phyloP scores from a whole-genome alignment of 2,329 filamentous ascomycete genomes.

The Claviceps citrina region DNA sequence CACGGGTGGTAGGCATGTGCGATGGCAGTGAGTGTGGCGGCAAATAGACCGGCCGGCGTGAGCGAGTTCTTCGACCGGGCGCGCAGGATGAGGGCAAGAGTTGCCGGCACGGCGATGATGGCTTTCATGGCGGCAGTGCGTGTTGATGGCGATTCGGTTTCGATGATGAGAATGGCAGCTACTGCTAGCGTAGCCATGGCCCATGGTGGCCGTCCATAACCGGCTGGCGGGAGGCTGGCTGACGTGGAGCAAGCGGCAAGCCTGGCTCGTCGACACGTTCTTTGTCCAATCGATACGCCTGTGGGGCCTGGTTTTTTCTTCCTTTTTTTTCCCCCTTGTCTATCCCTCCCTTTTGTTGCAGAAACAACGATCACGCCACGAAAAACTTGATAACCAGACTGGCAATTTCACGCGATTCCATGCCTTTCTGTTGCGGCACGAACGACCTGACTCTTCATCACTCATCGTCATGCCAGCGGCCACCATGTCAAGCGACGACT shows the following conservation, averaged over 20 bases:
- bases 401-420: neutral
- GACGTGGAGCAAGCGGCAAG: too few species aligned
- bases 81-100: slow-evolving; percentile 45
- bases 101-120: slow-evolving; percentile 41
- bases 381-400: too few species aligned
- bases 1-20: slow-evolving; percentile 86
- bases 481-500: slow-evolving; percentile 33
- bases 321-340: neutral
- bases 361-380: too few species aligned
- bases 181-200: too few species aligned
- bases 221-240: too few species aligned
- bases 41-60: slow-evolving; percentile 58
- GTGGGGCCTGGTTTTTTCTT: neutral
- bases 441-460: too few species aligned
- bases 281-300: slow-evolving; percentile 4
- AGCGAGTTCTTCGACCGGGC: slow-evolving; percentile 61
- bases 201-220: too few species aligned
- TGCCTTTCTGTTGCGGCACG: neutral
- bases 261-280: too few species aligned
- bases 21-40: slow-evolving; percentile 56
- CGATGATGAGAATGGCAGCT: neutral
- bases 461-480: slow-evolving; percentile 14
- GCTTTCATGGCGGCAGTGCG: slow-evolving; percentile 33
- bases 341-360: too few species aligned
- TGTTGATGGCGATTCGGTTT: neutral